Conservation (phyloP, 257 asterid species). For the Gentiana straminea region DNA sequence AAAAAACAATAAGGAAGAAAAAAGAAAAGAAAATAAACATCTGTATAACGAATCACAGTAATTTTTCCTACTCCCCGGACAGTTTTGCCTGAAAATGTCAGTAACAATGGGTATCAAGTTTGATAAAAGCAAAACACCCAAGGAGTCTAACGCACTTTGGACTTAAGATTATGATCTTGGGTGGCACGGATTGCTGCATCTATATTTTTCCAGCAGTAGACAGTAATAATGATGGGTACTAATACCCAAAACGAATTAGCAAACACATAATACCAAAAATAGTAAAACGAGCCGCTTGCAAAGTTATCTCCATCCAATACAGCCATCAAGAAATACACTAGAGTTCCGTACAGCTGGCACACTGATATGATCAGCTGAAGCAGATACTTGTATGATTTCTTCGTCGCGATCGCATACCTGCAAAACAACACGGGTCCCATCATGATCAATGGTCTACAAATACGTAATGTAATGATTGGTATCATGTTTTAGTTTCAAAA, state of each 20-base stretch:
- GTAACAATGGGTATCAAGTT: background rate
- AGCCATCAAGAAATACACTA: conserved; percentile 58
- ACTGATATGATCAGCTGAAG: conserved; percentile 77
- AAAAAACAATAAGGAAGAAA: too few relatives aligned
- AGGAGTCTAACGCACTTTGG: conserved; percentile 30
- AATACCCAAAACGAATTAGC: conserved; percentile 80
- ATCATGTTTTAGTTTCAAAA: background rate
- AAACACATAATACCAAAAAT: conserved; percentile 48
- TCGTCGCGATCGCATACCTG: conserved; percentile 84
- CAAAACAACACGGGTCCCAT: conserved; percentile 4
- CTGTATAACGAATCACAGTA: too few relatives aligned
- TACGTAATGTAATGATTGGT: background rate
- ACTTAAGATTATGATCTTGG: conserved; percentile 44
- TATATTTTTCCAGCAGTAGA: conserved; percentile 72
- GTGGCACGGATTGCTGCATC: conserved; percentile 38
- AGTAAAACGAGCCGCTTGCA: conserved; percentile 42
- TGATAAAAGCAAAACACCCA: background rate
- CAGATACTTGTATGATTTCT: conserved; percentile 50
- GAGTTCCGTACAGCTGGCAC: conserved; percentile 87
- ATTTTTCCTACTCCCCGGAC: background rate
- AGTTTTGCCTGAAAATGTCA: background rate
- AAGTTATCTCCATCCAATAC: conserved; percentile 79
- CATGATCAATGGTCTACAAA: background rate
- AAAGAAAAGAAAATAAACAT: too few relatives aligned
- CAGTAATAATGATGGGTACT: conserved; percentile 48